phyloP scores from a whole-genome alignment of 306 rosid species.

The Crotalaria pallida region DNA sequence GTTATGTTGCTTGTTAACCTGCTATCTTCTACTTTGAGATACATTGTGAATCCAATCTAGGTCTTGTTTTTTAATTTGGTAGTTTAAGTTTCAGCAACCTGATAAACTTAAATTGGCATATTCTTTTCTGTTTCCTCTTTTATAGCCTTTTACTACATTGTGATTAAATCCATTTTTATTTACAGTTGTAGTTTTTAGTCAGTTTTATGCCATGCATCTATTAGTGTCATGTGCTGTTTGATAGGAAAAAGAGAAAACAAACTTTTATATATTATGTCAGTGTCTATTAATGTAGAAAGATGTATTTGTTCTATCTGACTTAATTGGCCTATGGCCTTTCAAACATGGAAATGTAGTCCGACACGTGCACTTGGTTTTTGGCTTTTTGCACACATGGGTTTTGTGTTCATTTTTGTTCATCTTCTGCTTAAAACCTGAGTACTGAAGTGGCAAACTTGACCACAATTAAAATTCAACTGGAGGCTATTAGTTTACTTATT shows the following conservation, averaged over 20 bases:
- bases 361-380: constrained; percentile 3
- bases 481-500: constrained; percentile 14
- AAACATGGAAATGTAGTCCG: not conserved
- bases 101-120: constrained; percentile 1
- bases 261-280: not conserved
- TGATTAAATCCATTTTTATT: not conserved
- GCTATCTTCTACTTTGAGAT: not conserved
- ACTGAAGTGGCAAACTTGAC: constrained; percentile 15
- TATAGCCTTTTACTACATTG: not conserved
- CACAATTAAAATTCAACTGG: not conserved
- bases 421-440: not conserved
- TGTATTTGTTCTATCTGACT: constrained; percentile 5
- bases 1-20: constrained; percentile 20
- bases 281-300: constrained; percentile 1
- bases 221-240: not conserved
- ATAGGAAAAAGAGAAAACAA: not conserved
- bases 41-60: not conserved
- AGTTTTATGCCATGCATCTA: constrained; percentile 20
- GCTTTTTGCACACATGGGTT: not conserved
- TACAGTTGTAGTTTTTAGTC: not conserved
- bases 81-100: constrained; percentile 7
- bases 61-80: not conserved
- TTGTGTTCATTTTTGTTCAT: constrained; percentile 6
- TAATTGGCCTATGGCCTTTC: constrained; percentile 5
- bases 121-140: not conserved